These are phyloP conservation scores for Trichomonascus vanleenenianus DNA, from an alignment of 805 yeast species.

Conservation along the genomic window DNA sequence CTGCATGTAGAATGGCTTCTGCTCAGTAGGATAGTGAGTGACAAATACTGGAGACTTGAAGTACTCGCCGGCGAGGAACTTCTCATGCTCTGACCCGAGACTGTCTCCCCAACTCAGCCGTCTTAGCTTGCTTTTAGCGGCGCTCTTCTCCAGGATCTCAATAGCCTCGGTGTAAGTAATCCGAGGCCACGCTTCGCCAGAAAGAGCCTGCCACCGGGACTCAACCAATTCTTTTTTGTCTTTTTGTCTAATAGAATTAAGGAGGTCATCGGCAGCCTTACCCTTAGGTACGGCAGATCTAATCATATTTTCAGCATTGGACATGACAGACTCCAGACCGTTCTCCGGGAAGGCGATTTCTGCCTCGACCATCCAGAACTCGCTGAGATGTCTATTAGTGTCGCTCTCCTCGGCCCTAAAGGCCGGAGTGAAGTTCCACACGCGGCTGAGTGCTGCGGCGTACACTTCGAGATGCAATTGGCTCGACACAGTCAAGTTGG, in stretches of 20 bases:
- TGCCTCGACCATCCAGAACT: slow-evolving; percentile 97
- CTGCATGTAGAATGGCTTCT: slow-evolving; percentile 93
- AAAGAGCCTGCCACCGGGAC: slow-evolving; percentile 55
- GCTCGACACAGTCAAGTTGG: slow-evolving; percentile 81
- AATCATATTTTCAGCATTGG: slow-evolving; percentile 64
- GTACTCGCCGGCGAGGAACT: slow-evolving; percentile 67
- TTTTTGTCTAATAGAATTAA: slow-evolving; percentile 29
- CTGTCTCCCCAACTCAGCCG: slow-evolving; percentile 55
- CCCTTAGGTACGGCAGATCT: slow-evolving; percentile 35
- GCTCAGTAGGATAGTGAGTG: slow-evolving; percentile 71
- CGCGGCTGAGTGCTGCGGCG: slow-evolving; percentile 65
- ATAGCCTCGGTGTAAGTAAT: slow-evolving; percentile 76
- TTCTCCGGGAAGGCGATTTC: slow-evolving; percentile 62
- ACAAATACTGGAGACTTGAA: slow-evolving; percentile 76
- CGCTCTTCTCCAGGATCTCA: slow-evolving; percentile 36
- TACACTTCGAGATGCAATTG: slow-evolving; percentile 85
- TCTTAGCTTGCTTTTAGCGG: slow-evolving; percentile 4
- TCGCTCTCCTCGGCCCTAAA: slow-evolving; percentile 91
- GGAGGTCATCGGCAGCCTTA: slow-evolving; percentile 18
- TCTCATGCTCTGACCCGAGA: slow-evolving; percentile 81
- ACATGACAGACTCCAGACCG: slow-evolving; percentile 51
- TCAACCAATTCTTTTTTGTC: slow-evolving; percentile 28
- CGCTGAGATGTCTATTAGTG: slow-evolving; percentile 85
- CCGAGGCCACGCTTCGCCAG: slow-evolving; percentile 48
- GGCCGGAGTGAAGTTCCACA: slow-evolving; percentile 86